A percentile compares a stretch with the other conserved stretches of the same genome.
Evolutionary conservation across 768 basidiomycete genomes (phyloP).

Genomic region (Suillus spraguei): DNA sequence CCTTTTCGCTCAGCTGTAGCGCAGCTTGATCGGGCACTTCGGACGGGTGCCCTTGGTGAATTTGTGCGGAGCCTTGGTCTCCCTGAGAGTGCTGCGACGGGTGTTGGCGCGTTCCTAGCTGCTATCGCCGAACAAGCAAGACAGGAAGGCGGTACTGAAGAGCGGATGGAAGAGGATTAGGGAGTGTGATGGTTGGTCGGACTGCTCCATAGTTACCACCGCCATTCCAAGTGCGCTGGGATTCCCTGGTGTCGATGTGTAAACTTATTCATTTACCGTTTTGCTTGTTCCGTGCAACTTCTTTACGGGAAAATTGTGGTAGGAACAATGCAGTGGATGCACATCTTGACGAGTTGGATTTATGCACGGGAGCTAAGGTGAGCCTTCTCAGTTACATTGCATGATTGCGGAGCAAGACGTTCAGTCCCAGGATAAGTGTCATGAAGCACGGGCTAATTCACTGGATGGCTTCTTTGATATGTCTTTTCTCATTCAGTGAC

Average conservation of each 20-base stretch:
- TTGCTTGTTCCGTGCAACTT: neutral
- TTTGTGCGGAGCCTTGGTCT: conserved; percentile 80
- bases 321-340: neutral
- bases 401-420: neutral
- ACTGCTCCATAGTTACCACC: neutral
- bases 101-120: conserved; percentile 77
- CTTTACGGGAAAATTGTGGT: neutral
- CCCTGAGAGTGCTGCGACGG: conserved; percentile 81
- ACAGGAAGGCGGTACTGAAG: conserved; percentile 37
- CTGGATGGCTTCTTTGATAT: neutral
- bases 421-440: neutral
- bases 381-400: neutral
- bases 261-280: neutral
- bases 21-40: conserved; percentile 82
- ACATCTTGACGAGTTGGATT: neutral
- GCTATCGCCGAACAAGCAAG: conserved; percentile 79
- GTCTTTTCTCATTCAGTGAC: neutral
- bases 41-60: conserved; percentile 75
- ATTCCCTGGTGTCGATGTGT: neutral
- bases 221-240: neutral
- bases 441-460: neutral
- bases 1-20: conserved; percentile 82
- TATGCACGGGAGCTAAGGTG: neutral
- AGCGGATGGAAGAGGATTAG: conserved; percentile 84
- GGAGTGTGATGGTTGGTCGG: neutral